phyloP scores from a whole-genome alignment of 257 asterid species.

The Handroanthus guayacan region DNA sequence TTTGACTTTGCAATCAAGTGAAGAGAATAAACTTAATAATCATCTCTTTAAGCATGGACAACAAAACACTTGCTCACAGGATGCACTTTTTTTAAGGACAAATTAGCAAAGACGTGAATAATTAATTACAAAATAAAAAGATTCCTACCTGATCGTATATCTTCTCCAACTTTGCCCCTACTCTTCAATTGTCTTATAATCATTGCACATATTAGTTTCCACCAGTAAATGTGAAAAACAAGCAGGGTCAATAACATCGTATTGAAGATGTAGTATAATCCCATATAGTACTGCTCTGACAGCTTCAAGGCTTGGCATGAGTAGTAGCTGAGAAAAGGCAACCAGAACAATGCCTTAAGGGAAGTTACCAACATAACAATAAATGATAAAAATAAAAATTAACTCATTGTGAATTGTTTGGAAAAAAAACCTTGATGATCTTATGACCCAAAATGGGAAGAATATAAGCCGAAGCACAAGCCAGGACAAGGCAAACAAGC shows the following conservation, averaged over 20 bases:
- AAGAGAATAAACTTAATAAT: too few relatives aligned
- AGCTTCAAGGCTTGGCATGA: constrained; percentile 45
- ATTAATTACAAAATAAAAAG: not conserved
- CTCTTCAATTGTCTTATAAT: constrained; percentile 67
- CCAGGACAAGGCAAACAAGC: constrained; percentile 79
- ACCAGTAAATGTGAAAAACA: constrained; percentile 80
- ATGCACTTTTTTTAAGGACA: not conserved
- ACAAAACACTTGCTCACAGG: not conserved
- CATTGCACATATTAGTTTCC: constrained; percentile 75
- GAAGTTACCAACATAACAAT: not conserved
- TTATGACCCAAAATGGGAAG: constrained; percentile 82
- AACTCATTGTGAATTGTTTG: constrained; percentile 8
- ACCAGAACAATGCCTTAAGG: constrained; percentile 37
- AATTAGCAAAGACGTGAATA: not conserved
- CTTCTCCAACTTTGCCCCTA: constrained; percentile 82
- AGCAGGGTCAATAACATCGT: constrained; percentile 68
- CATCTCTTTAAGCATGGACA: too few relatives aligned
- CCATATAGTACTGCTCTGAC: constrained; percentile 39
- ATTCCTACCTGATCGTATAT: constrained; percentile 70
- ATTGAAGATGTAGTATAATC: constrained; percentile 66
- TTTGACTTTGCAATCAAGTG: not conserved
- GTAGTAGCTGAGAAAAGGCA: constrained; percentile 56
- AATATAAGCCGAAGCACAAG: constrained; percentile 67
- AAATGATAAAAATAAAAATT: not conserved
- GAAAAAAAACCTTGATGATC: constrained; percentile 59